A percentile compares a stretch with the other conserved stretches of the same genome.
Conservation (phyloP, 1,139 yeast species). For the Pichia sp. region DNA sequence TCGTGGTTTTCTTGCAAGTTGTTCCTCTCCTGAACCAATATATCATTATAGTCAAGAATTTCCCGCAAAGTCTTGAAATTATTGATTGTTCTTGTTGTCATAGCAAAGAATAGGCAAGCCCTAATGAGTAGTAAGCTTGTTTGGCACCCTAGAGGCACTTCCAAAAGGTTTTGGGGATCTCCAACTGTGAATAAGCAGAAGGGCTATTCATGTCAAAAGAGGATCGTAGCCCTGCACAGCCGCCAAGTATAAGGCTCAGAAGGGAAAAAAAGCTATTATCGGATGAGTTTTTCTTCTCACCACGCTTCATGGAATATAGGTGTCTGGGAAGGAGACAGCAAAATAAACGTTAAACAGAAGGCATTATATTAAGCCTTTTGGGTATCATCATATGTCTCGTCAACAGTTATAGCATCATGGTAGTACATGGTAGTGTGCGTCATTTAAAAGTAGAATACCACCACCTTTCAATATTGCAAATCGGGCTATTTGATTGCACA, state of each 20-base stretch:
- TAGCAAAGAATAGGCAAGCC: slow-evolving; percentile 7
- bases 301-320: too few species aligned
- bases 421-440: not conserved
- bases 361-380: too few species aligned
- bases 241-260: not conserved
- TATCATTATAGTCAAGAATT: slow-evolving; percentile 17
- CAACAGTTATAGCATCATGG: not conserved
- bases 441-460: slow-evolving; percentile 30
- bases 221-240: not conserved
- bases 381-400: too few species aligned
- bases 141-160: not conserved
- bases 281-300: too few species aligned
- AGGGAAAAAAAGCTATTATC: not conserved
- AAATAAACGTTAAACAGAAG: too few species aligned
- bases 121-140: not conserved
- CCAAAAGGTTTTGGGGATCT: not conserved
- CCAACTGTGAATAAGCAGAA: not conserved
- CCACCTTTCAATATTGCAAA: slow-evolving; percentile 51
- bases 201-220: not conserved
- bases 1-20: not conserved
- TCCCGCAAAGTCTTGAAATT: slow-evolving; percentile 15
- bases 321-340: too few species aligned
- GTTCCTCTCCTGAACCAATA: not conserved
- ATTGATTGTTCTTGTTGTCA: slow-evolving; percentile 15
- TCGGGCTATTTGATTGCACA: slow-evolving; percentile 43